Base-by-base conservation (phyloP, 177 flowering plant genomes). In the Vitis hybrid region DNA sequence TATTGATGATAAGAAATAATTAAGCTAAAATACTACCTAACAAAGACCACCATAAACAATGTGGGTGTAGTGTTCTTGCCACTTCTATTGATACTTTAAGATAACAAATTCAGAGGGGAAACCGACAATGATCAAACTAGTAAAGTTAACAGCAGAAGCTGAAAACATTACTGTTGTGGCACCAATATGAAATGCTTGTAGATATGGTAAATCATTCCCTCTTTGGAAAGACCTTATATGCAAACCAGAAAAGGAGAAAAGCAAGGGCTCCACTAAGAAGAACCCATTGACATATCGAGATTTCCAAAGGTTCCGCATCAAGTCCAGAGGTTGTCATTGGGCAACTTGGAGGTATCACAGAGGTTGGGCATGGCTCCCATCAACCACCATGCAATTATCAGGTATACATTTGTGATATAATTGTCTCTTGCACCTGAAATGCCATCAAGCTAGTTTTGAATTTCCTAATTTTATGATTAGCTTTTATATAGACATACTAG, bases 231-330 rank as follows among this genome's bases (percentile, higher is more conserved):
- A 74, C 70, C 70, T 81, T 84, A 71, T 77, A 80, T 1, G 83
- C 84, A 3, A 85, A 57, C 87, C 84, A 84, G 6, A 87, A 86
- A n/a, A 85, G 64, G 14, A 81, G 17, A 35, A 89, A 89, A 0
- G 83, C 86, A 49, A 87, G 48, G 1, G 86, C 89, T 9, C 89
- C 89, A 56, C 85, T 8, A 82, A 64, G 67, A 87, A 85, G 77
- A 82, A 84, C 86, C 83, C 85, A 51, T 84, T 87, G 11, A 87
- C 60, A 3, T 62, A 1, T 87, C 89, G 5, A 75, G 82, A 56
- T 80, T 63, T 10, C 91, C 89, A 32, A 87, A 87, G 60, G 85
- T 82, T 58, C 89, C 68, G 11, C 85, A 89, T 69, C 89, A 87
- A 3, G 84, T 84, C 91, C 86, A 87, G 1, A 81, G 87, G 70